A percentile compares a stretch with the other conserved stretches of the same genome.
phyloP scores from a whole-genome alignment of 2,329 filamentous ascomycete genomes.

The Aschersonia sp. region DNA sequence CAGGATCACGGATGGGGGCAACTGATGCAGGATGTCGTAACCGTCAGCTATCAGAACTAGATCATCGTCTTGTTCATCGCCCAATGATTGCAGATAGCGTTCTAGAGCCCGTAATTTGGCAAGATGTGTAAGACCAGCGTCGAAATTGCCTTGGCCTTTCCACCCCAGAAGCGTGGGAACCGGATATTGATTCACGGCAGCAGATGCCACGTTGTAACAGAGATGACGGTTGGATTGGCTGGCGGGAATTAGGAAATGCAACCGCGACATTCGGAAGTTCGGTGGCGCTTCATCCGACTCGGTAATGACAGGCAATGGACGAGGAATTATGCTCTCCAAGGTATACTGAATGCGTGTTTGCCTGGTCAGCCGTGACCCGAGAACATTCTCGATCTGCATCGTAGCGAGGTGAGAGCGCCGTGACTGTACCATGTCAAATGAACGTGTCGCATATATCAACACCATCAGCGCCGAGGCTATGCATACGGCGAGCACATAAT shows the following conservation, averaged over 20 bases:
- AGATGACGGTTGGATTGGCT: conserved; percentile 19
- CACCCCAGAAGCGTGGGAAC: conserved; percentile 23
- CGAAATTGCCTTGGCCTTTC: conserved; percentile 19
- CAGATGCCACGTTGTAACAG: conserved; percentile 24
- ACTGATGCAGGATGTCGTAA: conserved; percentile 50
- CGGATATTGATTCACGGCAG: conserved; percentile 21
- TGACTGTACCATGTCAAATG: background rate
- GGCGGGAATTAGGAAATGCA: conserved; percentile 24
- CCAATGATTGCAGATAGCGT: conserved; percentile 17
- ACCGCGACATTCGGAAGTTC: conserved; percentile 11
- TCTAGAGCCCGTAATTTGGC: conserved; percentile 23
- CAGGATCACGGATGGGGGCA: conserved; percentile 48
- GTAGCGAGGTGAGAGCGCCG: no score
- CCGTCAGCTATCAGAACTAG: conserved; percentile 50
- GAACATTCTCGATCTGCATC: background rate
- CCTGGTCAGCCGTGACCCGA: background rate
- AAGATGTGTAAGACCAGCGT: conserved; percentile 20
- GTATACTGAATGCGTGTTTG: background rate
- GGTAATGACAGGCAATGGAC: background rate
- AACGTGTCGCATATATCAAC: background rate
- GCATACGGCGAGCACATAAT: background rate
- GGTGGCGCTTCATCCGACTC: background rate
- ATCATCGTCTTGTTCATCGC: conserved; percentile 31
- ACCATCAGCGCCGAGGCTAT: background rate
- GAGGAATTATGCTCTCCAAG: background rate